These are phyloP conservation scores for Gymnopilus junonius DNA, from an alignment of 768 basidiomycete genomes.

Conservation along the genomic window DNA sequence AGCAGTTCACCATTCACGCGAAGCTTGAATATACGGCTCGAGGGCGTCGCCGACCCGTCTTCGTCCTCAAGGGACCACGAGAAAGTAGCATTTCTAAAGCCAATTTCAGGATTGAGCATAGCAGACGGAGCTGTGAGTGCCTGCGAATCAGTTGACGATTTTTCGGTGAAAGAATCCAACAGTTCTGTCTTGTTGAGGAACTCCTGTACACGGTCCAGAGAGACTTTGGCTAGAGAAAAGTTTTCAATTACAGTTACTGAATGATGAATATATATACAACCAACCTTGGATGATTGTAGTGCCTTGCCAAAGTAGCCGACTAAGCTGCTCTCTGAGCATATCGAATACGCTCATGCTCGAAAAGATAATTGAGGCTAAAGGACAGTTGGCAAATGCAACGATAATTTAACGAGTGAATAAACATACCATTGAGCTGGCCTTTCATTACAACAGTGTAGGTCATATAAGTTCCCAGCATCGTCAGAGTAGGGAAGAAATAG, in stretches of 20 bases:
- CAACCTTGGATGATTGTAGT: conserved; percentile 41
- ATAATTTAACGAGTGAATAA: background rate
- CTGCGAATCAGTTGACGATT: background rate
- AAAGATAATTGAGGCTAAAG: conserved; percentile 48
- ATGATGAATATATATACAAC: background rate
- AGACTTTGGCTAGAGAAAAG: conserved; percentile 44
- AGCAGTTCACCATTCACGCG: conserved; percentile 54
- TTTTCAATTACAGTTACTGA: background rate
- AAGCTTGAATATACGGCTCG: conserved; percentile 54
- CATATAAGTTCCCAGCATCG: conserved; percentile 69
- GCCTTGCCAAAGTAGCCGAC: conserved; percentile 36
- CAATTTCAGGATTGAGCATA: conserved; percentile 32
- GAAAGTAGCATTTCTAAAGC: conserved; percentile 59
- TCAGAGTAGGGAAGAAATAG: conserved; percentile 48
- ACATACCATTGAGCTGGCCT: conserved; percentile 37
- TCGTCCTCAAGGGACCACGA: conserved; percentile 51
- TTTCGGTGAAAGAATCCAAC: conserved; percentile 43
- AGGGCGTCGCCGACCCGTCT: conserved; percentile 42
- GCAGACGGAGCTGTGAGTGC: background rate
- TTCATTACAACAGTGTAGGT: conserved; percentile 55
- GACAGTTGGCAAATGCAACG: background rate
- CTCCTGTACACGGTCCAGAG: conserved; percentile 56
- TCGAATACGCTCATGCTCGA: conserved; percentile 68
- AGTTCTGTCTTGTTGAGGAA: conserved; percentile 54
- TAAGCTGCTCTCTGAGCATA: conserved; percentile 56